These are phyloP conservation scores for Botryotinia convoluta DNA, from an alignment of 2,329 filamentous ascomycete species.

Conservation along the genomic window DNA sequence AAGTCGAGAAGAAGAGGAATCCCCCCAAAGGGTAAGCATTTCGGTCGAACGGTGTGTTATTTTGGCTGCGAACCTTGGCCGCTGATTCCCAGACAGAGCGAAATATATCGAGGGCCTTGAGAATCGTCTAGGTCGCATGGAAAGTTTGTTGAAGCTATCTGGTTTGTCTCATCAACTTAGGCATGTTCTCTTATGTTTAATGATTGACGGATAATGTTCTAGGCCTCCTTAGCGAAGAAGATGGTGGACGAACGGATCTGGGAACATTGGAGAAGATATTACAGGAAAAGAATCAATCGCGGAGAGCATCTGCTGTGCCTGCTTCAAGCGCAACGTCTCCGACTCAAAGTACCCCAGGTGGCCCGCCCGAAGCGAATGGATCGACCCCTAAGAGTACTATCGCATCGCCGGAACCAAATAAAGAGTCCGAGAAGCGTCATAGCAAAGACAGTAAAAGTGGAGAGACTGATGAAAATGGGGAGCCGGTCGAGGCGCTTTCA, in stretches of 20 bases:
- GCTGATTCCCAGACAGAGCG: conserved; percentile 55
- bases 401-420: conserved; percentile 47
- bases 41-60: neutral
- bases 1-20: conserved; percentile 97
- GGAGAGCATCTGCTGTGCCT: conserved; percentile 34
- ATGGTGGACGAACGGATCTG: conserved; percentile 80
- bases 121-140: conserved; percentile 93
- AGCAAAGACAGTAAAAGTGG: conserved; percentile 29
- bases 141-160: conserved; percentile 81
- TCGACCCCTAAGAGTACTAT: conserved; percentile 46
- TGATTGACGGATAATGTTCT: conserved; percentile 25
- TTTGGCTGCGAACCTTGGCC: conserved; percentile 30
- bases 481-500: conserved; percentile 82
- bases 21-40: conserved; percentile 83
- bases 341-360: conserved; percentile 44
- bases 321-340: conserved; percentile 36
- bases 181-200: neutral
- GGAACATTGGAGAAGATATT: conserved; percentile 80
- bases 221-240: conserved; percentile 80
- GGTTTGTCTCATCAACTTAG: conserved; percentile 46
- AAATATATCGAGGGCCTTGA: conserved; percentile 98
- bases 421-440: conserved; percentile 31
- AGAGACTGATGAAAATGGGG: conserved; percentile 51
- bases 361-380: conserved; percentile 39
- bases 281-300: conserved; percentile 49